Evolutionary conservation across 495 filamentous ascomycete genomes (phyloP).

Genomic region (Hypoxylon fragiforme): DNA sequence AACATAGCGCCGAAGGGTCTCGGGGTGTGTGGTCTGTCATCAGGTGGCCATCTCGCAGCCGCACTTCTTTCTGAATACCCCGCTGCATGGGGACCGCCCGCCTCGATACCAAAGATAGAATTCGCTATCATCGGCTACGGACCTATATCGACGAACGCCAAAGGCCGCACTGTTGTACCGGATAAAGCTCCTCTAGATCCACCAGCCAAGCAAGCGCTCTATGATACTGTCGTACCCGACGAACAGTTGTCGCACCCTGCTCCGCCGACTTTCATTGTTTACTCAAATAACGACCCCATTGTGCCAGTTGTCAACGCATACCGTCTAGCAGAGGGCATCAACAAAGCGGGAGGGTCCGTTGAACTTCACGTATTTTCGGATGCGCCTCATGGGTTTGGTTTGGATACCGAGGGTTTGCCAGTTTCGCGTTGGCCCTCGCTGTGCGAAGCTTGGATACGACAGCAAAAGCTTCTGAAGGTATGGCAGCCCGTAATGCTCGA

Average conservation of each 20-base stretch:
- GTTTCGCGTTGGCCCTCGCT: slow-evolving; percentile 16
- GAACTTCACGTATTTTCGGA: slow-evolving; percentile 24
- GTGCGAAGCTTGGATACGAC: slow-evolving; percentile 17
- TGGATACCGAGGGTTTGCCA: slow-evolving; percentile 17
- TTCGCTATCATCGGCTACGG: slow-evolving; percentile 27
- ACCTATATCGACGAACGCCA: slow-evolving; percentile 27
- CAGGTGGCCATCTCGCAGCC: slow-evolving; percentile 24
- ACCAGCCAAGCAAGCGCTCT: slow-evolving; percentile 24
- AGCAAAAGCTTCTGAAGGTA: background rate
- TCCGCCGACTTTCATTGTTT: slow-evolving; percentile 21
- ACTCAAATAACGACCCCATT: slow-evolving; percentile 22
- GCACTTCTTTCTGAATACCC: slow-evolving; percentile 17
- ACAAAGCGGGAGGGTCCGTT: slow-evolving; percentile 8
- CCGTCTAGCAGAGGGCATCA: slow-evolving; percentile 13
- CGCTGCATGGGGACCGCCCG: background rate
- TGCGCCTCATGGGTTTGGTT: slow-evolving; percentile 26
- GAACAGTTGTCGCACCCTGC: slow-evolving; percentile 14
- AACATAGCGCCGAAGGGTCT: background rate
- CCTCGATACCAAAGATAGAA: background rate
- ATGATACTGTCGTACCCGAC: slow-evolving; percentile 20
- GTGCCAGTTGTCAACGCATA: slow-evolving; percentile 25
- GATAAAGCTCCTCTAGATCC: slow-evolving; percentile 19
- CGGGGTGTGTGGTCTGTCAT: slow-evolving; percentile 23
- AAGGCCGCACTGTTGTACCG: slow-evolving; percentile 14
- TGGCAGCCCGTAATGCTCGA: no score